Evolutionary conservation across 169 alveolate species (phyloP).

Genomic region (Eimeria brunetti): DNA sequence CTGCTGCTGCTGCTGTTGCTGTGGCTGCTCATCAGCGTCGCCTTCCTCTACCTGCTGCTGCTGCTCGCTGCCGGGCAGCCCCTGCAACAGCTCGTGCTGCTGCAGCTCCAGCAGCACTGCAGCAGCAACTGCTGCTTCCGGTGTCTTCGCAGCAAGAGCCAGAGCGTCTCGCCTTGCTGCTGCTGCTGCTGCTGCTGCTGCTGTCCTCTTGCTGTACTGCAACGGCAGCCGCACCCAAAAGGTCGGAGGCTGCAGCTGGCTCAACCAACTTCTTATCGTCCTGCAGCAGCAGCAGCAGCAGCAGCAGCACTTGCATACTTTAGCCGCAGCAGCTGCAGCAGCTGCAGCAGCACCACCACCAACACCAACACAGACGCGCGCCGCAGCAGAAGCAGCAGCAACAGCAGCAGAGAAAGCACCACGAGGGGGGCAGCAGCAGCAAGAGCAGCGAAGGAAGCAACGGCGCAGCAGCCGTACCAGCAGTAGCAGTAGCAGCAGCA

Average conservation of each 20-base stretch:
- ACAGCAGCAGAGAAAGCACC: background rate
- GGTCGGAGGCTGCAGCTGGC: conserved; percentile 75
- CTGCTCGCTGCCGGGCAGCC: background rate
- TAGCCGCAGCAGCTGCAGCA: background rate
- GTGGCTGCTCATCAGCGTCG: conserved; percentile 3
- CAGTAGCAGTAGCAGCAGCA: background rate
- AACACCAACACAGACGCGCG: background rate
- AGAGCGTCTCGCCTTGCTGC: background rate
- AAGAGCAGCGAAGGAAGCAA: background rate
- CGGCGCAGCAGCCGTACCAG: background rate
- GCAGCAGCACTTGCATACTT: too few species aligned
- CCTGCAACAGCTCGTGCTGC: background rate
- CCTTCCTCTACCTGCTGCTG: background rate
- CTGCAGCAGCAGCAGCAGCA: conserved; percentile 51
- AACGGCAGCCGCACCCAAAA: conserved; percentile 67
- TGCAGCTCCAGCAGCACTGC: conserved; percentile 32
- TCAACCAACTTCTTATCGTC: conserved; percentile 1
- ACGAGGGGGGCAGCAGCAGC: conserved; percentile 6
- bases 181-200: conserved; percentile 28
- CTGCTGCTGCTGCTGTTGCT: conserved; percentile 6
- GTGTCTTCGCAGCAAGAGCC: background rate
- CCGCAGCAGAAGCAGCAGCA: conserved; percentile 6
- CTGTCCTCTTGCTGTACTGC: conserved; percentile 4
- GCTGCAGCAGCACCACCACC: background rate
- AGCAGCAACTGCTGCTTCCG: conserved; percentile 8